Conservation (phyloP, 2,329 filamentous ascomycete genomes). For the Aspergillus tanneri region DNA sequence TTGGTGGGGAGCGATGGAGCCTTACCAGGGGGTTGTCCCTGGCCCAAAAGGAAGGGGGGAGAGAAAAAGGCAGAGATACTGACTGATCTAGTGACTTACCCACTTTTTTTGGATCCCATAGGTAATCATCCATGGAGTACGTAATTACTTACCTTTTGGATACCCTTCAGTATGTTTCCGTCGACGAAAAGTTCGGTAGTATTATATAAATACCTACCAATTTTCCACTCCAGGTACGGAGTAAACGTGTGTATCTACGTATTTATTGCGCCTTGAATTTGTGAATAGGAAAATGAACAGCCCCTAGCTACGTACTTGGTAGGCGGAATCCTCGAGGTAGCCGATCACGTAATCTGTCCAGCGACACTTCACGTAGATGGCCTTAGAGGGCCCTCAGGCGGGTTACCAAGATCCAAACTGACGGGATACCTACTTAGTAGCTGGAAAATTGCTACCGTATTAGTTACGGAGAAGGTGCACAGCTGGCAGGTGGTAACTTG, state of each 20-base stretch:
- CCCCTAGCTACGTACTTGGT: too few species aligned
- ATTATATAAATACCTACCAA: too few species aligned
- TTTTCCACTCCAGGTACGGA: too few species aligned
- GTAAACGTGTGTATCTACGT: too few species aligned
- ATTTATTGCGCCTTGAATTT: too few species aligned
- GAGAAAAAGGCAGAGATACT: not conserved
- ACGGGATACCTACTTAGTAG: not conserved
- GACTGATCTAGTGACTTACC: not conserved
- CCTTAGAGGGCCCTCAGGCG: not conserved
- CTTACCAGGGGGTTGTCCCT: conserved; percentile 25
- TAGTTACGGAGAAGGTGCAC: too few species aligned
- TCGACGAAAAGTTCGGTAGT: too few species aligned
- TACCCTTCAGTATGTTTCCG: not conserved
- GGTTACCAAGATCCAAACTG: conserved; percentile 1
- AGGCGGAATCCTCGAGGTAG: too few species aligned
- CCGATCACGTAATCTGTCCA: too few species aligned
- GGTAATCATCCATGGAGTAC: not conserved
- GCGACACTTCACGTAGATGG: too few species aligned
- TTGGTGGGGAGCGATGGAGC: conserved; percentile 24
- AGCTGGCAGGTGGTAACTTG: too few species aligned
- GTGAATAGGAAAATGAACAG: too few species aligned
- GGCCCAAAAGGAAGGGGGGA: conserved; percentile 12
- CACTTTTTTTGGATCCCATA: not conserved
- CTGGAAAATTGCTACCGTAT: not conserved
- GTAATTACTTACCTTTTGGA: not conserved